Base-by-base conservation (phyloP, 805 yeast genomes). In the Metschnikowia baotianmanensis region DNA sequence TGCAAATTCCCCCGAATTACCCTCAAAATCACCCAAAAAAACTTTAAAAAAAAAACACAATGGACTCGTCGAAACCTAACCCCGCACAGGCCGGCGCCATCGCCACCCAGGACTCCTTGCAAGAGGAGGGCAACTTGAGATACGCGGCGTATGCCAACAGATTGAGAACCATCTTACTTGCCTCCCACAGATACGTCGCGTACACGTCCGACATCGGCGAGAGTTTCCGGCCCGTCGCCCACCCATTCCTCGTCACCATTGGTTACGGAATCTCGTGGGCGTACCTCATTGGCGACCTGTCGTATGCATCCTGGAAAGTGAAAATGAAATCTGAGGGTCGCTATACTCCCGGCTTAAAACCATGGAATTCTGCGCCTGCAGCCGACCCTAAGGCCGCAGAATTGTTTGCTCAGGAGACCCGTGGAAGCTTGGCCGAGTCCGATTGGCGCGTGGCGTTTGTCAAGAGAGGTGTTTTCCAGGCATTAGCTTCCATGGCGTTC, bases 161-260 rank as follows among this genome's bases (percentile, higher is more conserved):
- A 53, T 56, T 83, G 34, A 69, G 89, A 58, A 83, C 89, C 7
- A 80, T 86, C 44, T 67, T 84, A 34, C 51, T 72, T 36, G 87
- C 93, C 5, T 77, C 90, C 12, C 91, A 83, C 57, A 66, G 95
- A 53, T 86, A 86, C 55, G 86, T 86, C 19, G 95, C 95, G 1
- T 86, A 86, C 62, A 85, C 95, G 2, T 83, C 90, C 0, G 95
- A 86, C 58, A 79, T 86, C 52, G 95, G 95, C 23, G 95, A 86
- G 57, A 82, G 90, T 9, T 86, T 86, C 64, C 72, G 95, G 38
- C 93, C 93, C 1, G 82, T 86, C 9, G 90, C 86, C 4, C 82
- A 80, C 52, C 89, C 90, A 1, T 48, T 52, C 24, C 43, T 82
- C n/a, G 93, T 86, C 15, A 71, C 64, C 11, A 46, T 76, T 3